Evolutionary conservation across 192 early-diverging fungal species (phyloP).

Genomic region (Coemansia sp.): DNA sequence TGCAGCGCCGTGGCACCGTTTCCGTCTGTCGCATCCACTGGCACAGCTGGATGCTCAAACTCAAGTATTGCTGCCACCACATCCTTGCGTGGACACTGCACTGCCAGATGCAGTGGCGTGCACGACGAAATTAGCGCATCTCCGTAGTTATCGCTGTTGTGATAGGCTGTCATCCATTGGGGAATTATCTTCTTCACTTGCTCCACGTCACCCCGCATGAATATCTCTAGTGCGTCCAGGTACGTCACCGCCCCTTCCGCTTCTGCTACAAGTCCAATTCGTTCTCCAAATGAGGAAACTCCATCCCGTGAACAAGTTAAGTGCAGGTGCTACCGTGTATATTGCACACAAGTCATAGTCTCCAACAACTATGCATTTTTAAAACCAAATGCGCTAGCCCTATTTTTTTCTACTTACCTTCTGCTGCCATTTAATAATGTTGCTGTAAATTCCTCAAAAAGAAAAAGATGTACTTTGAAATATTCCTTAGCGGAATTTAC

Average conservation of each 20-base stretch:
- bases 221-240: slow-evolving; percentile 51
- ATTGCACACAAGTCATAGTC: too few species aligned
- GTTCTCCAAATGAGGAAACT: not conserved
- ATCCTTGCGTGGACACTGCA: slow-evolving; percentile 63
- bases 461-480: too few species aligned
- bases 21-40: slow-evolving; percentile 56
- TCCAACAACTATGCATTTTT: too few species aligned
- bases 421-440: too few species aligned
- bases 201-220: slow-evolving; percentile 37
- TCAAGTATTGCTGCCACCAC: slow-evolving; percentile 58
- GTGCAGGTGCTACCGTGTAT: not conserved
- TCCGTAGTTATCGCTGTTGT: not conserved
- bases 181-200: slow-evolving; percentile 33
- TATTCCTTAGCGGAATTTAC: not conserved
- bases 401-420: too few species aligned
- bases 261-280: slow-evolving; percentile 2
- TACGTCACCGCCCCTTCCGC: slow-evolving; percentile 15
- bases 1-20: slow-evolving; percentile 76
- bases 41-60: slow-evolving; percentile 44
- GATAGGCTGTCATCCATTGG: slow-evolving; percentile 42
- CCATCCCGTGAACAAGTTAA: too few species aligned
- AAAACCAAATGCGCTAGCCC: too few species aligned
- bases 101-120: slow-evolving; percentile 59
- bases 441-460: too few species aligned
- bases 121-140: slow-evolving; percentile 33